Evolutionary conservation across 163 green algal species (phyloP).

Genomic region (Picocystis sp.): DNA sequence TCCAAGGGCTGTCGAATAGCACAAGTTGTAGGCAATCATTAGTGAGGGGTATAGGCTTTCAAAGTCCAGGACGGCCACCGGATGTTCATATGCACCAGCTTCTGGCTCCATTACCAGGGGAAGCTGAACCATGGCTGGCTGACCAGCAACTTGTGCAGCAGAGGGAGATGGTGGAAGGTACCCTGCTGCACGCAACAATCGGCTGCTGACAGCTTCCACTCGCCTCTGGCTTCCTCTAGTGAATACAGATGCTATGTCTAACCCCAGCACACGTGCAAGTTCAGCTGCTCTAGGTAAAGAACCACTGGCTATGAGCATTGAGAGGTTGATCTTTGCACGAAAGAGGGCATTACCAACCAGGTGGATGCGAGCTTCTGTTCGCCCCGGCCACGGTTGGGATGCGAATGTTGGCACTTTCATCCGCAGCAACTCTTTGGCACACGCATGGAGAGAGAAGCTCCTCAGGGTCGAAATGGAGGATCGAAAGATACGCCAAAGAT

Average conservation of each 20-base stretch:
- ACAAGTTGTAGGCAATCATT: constrained; percentile 98
- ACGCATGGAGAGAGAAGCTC: constrained; percentile 73
- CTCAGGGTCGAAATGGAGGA: constrained; percentile 46
- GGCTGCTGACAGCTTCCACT: too few relatives aligned
- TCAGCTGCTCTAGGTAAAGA: constrained; percentile 34
- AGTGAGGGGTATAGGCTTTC: constrained; percentile 78
- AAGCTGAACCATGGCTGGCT: constrained; percentile 80
- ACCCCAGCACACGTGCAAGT: constrained; percentile 38
- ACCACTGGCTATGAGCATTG: too few relatives aligned
- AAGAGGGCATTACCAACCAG: too few relatives aligned
- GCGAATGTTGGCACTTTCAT: too few relatives aligned
- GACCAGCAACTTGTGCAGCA: constrained; percentile 39
- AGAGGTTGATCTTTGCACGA: too few relatives aligned
- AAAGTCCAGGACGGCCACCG: constrained; percentile 91
- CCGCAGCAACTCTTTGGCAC: constrained; percentile 11
- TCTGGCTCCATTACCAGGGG: constrained; percentile 93
- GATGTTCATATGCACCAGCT: constrained; percentile 58
- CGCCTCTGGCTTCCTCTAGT: constrained; percentile 39
- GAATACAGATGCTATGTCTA: constrained; percentile 67
- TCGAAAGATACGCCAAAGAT: constrained; percentile 79
- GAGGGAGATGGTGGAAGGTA: too few relatives aligned
- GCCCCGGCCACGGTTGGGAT: too few relatives aligned
- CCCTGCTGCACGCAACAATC: too few relatives aligned
- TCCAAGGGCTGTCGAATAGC: constrained; percentile 80
- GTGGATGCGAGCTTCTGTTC: too few relatives aligned